These are phyloP conservation scores for Pachysandra terminalis DNA, from an alignment of 164 flowering plant genomes.

Conservation along the genomic window DNA sequence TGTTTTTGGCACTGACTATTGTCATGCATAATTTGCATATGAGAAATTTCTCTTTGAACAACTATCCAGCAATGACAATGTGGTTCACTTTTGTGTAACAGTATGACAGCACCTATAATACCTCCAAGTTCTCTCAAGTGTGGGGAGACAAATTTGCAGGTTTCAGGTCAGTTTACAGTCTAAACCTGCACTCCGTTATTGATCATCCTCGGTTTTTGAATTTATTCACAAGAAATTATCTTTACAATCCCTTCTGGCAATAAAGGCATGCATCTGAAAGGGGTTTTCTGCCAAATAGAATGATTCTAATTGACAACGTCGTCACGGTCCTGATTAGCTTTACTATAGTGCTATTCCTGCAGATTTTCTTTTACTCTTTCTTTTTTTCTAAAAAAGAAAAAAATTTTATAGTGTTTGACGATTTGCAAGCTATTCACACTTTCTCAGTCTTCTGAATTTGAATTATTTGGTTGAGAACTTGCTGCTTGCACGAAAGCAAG, in stretches of 20 bases:
- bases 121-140: slow-evolving; percentile 61
- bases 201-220: not conserved
- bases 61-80: not conserved
- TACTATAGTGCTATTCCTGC: too few relatives aligned
- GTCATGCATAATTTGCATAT: slow-evolving; percentile 3
- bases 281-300: not conserved
- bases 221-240: not conserved
- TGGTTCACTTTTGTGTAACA: slow-evolving; percentile 25
- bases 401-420: too few relatives aligned
- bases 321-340: not conserved
- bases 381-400: too few relatives aligned
- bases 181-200: not conserved
- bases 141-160: slow-evolving; percentile 80
- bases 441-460: too few relatives aligned
- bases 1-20: not conserved
- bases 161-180: slow-evolving; percentile 47
- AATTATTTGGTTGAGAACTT: too few relatives aligned
- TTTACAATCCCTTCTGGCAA: not conserved
- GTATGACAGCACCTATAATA: slow-evolving; percentile 91
- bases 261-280: slow-evolving; percentile 3
- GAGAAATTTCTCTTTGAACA: not conserved
- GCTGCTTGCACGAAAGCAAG: too few relatives aligned
- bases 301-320: not conserved
- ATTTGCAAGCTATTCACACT: too few relatives aligned
- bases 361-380: too few relatives aligned